Evolutionary conservation across 169 alveolate genomes (phyloP), one percentile per base, ranked within the genome.

Genomic region (Eimeria maxima): DNA sequence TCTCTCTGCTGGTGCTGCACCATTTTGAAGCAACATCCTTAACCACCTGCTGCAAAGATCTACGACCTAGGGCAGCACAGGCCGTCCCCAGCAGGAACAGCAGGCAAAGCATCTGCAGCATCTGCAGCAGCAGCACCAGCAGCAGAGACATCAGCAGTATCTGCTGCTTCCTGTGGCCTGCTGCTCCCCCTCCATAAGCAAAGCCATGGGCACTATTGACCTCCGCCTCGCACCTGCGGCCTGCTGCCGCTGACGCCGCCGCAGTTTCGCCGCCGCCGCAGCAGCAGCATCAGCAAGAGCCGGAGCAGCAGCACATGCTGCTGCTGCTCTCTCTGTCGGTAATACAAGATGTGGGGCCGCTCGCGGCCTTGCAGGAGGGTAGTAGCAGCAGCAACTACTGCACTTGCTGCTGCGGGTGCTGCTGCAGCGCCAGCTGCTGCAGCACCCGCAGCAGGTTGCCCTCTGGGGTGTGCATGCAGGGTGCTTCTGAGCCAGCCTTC

Each of bases 321-420:
- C 69, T 60, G 42, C 81, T 60, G 69, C 69, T 60, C 27, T 27
- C 20, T 24, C 69, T 2, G 27, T 71, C 20, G 81, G 47, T 20
- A 29, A 14, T 29, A 13, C 2, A 42, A 22, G 65, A 81, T 81
- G 90, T 53, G 67, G 71, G 71, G 90, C 73, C 90, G 73, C 90
- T 6, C 29, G 90, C 90, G 73, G 90, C 90, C 90, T 44, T 53
- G 18, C 90, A 81, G 63, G 71, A 45, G 55, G 67, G 90, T 14
- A 14, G 67, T 13, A 42, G 89, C 24, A 10, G 73, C 90, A 47
- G 90, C 87, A 22, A 38, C 87, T 16, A 47, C 87, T 42, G 63
- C 87, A 38, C 38, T 8, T 10, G 29, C 87, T 33, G 63, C 55
- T 38, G 71, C 22, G 7, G 73, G n/a, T 27, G 90, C 90, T 10